Evolutionary conservation across 2,329 filamentous ascomycete genomes (phyloP), one percentile per base, ranked within the genome.

Genomic region (Colletotrichum falcatum): DNA sequence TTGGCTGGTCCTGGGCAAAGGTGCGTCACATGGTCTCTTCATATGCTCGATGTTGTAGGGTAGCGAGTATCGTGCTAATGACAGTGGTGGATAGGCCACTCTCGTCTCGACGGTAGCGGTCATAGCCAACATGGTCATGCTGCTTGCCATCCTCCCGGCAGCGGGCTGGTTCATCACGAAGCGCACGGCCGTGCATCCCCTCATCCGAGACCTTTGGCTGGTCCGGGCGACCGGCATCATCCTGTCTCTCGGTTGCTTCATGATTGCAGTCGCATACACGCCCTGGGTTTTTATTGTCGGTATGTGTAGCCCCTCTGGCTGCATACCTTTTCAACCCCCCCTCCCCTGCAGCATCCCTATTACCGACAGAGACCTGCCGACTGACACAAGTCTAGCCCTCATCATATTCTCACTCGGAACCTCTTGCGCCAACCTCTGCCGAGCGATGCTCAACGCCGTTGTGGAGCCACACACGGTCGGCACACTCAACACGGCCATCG

Each of bases 391-490:
- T 2, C 23, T 73, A 20, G 83, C 83, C 1, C 81, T 89, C 37
- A 75, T 85, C 28, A 77, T 86, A 18, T 81, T 82, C 16, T 83
- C 83, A 5, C 71, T 86, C 1, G 87, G 88, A 0, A 73, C 74
- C 18, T 86, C 87, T 7, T 81, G 84, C 55, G 61, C 74, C 0
- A 74, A 83, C 0, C 74, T 88, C 1, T 75, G 85, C 23, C 82
- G 88, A 42, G 85, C 83, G 3, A 76, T 89, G 8, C 76, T 89
- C n/a, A 88, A 85, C 54, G 81, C 82, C 12, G 75, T 89, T 14
- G 85, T 90, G 16, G 86, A 87, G 73, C 81, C 83, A 28, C 83
- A 87, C 68, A 84, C 88, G 5, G 80, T 88, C 16, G 88, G 86
- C 28, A 84, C 84, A 0, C 78, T 89, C 30, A 90, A 89, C 75